Evolutionary conservation across 2,329 filamentous ascomycete species (phyloP).

Genomic region (Zymoseptoria passerinii): DNA sequence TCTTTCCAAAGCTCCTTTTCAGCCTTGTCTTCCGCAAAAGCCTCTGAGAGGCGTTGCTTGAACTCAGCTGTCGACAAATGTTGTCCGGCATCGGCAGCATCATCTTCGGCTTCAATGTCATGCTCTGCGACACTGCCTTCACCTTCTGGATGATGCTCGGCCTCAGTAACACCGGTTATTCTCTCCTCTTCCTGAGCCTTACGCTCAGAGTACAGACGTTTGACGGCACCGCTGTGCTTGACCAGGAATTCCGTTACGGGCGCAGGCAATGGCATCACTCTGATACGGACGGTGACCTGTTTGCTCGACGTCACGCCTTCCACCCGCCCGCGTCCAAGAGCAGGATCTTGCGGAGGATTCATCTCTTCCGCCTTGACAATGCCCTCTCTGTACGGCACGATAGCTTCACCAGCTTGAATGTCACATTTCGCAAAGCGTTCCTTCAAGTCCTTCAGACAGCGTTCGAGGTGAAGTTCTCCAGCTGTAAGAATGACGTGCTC

Average conservation of each 20-base stretch:
- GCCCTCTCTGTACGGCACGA: constrained; percentile 91
- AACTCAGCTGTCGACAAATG: constrained; percentile 67
- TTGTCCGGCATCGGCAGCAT: constrained; percentile 47
- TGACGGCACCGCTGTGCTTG: constrained; percentile 72
- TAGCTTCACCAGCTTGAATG: constrained; percentile 85
- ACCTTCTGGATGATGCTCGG: constrained; percentile 21
- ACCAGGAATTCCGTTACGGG: constrained; percentile 76
- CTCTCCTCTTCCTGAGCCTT: constrained; percentile 43
- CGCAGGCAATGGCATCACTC: constrained; percentile 68
- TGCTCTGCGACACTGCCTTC: constrained; percentile 29
- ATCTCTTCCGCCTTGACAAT: constrained; percentile 81
- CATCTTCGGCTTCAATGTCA: constrained; percentile 41
- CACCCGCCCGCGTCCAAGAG: constrained; percentile 75
- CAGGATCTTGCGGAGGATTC: constrained; percentile 77
- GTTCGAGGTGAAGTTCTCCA: constrained; percentile 86
- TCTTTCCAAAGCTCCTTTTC: constrained; percentile 70
- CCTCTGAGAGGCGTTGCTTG: constrained; percentile 58
- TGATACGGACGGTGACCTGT: constrained; percentile 68
- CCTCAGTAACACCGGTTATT: constrained; percentile 32
- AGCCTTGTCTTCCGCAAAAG: constrained; percentile 63
- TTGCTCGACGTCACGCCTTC: constrained; percentile 72
- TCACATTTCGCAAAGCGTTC: constrained; percentile 92
- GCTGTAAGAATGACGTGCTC: constrained; percentile 94
- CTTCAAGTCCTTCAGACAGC: constrained; percentile 84
- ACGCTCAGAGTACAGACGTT: constrained; percentile 65